phyloP scores from a whole-genome alignment of 176 grass and related monocot species.

The Oryza meridionalis region DNA sequence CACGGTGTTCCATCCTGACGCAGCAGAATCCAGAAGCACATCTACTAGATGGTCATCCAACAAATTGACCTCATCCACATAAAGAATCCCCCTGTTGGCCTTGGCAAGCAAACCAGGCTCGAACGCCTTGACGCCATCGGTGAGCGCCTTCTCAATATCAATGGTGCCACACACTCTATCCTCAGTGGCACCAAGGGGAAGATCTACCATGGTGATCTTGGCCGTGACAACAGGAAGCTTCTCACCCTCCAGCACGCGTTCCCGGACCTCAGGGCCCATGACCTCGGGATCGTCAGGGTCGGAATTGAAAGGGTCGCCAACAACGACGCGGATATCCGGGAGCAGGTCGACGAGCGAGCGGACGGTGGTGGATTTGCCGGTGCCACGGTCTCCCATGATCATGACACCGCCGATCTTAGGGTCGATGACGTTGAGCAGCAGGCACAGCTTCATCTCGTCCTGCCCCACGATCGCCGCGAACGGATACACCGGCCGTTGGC shows the following conservation, averaged over 20 bases:
- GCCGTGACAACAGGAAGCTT: constrained; percentile 51
- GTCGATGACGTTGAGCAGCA: constrained; percentile 97
- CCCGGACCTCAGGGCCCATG: constrained; percentile 79
- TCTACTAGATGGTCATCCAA: constrained; percentile 95
- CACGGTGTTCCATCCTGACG: constrained; percentile 96
- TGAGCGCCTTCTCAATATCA: constrained; percentile 99
- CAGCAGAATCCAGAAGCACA: constrained; percentile 82
- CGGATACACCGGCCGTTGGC: constrained; percentile 86
- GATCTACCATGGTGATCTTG: constrained; percentile 97
- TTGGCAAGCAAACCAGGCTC: constrained; percentile 94
- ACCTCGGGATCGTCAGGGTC: constrained; percentile 91
- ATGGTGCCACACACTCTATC: constrained; percentile 98
- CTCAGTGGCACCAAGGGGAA: constrained; percentile 95
- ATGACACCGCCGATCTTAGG: constrained; percentile 99
- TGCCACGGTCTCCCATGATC: constrained; percentile 99
- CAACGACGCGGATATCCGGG: constrained; percentile 77
- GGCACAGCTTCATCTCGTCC: constrained; percentile 99
- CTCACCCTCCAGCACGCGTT: constrained; percentile 57
- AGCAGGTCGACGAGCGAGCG: constrained; percentile 97
- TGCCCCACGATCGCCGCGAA: constrained; percentile 97
- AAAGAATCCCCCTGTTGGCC: constrained; percentile 95
- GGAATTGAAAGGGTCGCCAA: constrained; percentile 96
- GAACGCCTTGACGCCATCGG: constrained; percentile 96
- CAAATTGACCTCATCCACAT: constrained; percentile 95
- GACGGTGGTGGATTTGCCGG: constrained; percentile 92